These are phyloP conservation scores for Raffaelea albimanens DNA, from an alignment of 2,329 filamentous ascomycete genomes.

Conservation along the genomic window DNA sequence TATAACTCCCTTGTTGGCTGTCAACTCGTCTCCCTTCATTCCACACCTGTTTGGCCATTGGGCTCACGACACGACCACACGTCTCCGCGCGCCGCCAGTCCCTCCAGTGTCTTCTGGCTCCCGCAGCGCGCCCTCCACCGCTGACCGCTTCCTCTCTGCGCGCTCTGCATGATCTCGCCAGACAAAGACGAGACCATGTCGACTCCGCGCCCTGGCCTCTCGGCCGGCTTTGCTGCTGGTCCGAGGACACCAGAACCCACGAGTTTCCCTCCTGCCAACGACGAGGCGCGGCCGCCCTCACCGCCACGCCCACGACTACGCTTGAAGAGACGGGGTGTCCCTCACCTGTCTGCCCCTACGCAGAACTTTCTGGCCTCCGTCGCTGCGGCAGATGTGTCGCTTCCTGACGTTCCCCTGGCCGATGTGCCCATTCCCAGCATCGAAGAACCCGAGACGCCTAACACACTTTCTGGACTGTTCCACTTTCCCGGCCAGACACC, in stretches of 20 bases:
- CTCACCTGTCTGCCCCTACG: constrained; percentile 44
- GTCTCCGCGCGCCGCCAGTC: background rate
- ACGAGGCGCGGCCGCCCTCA: constrained; percentile 31
- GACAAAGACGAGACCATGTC: constrained; percentile 29
- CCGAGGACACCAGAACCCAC: constrained; percentile 45
- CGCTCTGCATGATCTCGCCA: background rate
- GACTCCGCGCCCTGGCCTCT: constrained; percentile 33
- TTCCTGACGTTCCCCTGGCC: constrained; percentile 36
- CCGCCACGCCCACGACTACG: constrained; percentile 44
- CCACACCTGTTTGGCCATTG: background rate
- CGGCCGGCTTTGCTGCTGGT: constrained; percentile 31
- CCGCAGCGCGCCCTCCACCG: constrained; percentile 1
- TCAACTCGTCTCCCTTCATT: too few species aligned
- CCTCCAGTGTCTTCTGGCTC: background rate
- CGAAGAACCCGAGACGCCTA: constrained; percentile 39
- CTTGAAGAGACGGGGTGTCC: constrained; percentile 44
- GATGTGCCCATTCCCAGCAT: constrained; percentile 58
- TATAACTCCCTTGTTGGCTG: too few species aligned
- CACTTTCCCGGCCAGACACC: background rate
- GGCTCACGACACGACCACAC: background rate
- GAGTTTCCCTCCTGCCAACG: constrained; percentile 19
- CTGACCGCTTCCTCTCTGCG: background rate
- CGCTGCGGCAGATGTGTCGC: constrained; percentile 35
- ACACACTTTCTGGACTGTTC: constrained; percentile 10
- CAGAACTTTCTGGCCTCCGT: constrained; percentile 60